Conservation (phyloP, 768 basidiomycete genomes). For the Naganishia randhawae region DNA sequence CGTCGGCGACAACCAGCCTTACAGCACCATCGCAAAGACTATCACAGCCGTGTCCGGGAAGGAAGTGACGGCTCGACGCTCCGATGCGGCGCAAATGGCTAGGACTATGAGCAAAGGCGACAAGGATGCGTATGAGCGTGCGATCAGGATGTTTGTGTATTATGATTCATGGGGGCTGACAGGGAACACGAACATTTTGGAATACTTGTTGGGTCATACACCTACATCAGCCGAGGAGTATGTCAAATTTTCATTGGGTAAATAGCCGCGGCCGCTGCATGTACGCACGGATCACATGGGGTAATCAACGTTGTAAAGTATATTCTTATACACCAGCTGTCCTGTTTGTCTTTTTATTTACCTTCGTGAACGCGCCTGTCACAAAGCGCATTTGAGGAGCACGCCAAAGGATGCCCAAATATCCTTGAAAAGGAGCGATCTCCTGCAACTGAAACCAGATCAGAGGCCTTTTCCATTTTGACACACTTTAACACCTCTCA, state of each 20-base stretch:
- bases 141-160: constrained; percentile 49
- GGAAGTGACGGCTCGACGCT: constrained; percentile 34
- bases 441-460: background rate
- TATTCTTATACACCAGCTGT: background rate
- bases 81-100: constrained; percentile 35
- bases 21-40: constrained; percentile 42
- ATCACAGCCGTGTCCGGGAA: constrained; percentile 33
- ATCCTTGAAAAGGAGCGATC: constrained; percentile 20
- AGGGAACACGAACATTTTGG: constrained; percentile 47
- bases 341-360: background rate
- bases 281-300: no score
- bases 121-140: constrained; percentile 40
- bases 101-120: constrained; percentile 29
- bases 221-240: constrained; percentile 43
- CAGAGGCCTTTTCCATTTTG: constrained; percentile 6
- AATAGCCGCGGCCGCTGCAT: background rate
- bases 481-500: background rate
- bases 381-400: background rate
- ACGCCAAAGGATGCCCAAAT: background rate
- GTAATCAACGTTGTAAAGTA: constrained; percentile 21
- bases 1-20: constrained; percentile 47
- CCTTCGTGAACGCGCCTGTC: background rate
- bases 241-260: constrained; percentile 56
- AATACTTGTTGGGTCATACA: constrained; percentile 49
- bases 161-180: constrained; percentile 50